Percentiles rank a stretch among this genome's conserved stretches.
Evolutionary conservation across 768 basidiomycete species (phyloP).

Genomic region (Boletus eberwhitei): DNA sequence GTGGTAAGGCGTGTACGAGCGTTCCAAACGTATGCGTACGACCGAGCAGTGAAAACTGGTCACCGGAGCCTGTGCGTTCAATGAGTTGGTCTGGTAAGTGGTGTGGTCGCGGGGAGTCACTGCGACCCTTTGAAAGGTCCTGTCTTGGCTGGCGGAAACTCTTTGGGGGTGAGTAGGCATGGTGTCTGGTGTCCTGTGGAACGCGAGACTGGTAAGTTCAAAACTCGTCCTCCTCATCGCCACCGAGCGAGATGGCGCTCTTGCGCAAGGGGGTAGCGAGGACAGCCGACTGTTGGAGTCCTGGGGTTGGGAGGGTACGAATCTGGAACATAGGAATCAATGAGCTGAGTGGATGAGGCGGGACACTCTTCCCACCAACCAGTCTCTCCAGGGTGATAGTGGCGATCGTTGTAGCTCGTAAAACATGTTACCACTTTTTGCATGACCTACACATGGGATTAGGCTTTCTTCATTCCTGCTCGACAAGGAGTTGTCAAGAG

Average conservation of each 20-base stretch:
- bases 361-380: conserved; percentile 29
- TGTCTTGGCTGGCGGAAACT: conserved; percentile 8
- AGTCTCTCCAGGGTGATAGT: conserved; percentile 53
- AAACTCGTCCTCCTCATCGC: conserved; percentile 66
- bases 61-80: conserved; percentile 12
- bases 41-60: conserved; percentile 23
- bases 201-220: conserved; percentile 40
- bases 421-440: conserved; percentile 37
- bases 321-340: conserved; percentile 30
- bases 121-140: conserved; percentile 7
- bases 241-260: conserved; percentile 64
- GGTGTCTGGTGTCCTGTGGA: conserved; percentile 26
- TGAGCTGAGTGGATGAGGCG: conserved; percentile 16
- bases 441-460: conserved; percentile 28
- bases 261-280: conserved; percentile 24
- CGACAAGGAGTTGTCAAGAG: conserved; percentile 24
- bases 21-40: conserved; percentile 34
- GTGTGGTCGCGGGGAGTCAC: neutral
- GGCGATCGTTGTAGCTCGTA: conserved; percentile 63
- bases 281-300: conserved; percentile 18
- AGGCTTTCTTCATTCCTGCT: conserved; percentile 23
- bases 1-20: conserved; percentile 64
- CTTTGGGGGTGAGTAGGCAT: conserved; percentile 20
- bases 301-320: conserved; percentile 24
- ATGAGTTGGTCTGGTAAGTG: conserved; percentile 8